Evolutionary conservation across 768 basidiomycete species (phyloP).

Genomic region (Pisolithus marmoratus): DNA sequence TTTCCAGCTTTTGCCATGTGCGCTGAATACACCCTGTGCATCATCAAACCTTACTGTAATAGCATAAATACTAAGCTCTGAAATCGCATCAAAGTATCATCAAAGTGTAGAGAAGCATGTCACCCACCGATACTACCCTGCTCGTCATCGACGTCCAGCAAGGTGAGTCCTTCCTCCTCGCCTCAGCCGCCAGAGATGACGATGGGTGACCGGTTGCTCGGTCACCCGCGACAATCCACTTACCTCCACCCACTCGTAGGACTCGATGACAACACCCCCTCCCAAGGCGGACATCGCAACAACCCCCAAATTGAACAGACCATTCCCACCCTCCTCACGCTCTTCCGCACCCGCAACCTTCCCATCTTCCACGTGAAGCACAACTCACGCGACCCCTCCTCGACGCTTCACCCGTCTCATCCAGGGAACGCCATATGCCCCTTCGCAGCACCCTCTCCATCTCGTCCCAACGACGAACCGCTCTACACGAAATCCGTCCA

Average conservation of each 20-base stretch:
- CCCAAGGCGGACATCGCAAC: slow-evolving; percentile 5
- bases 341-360: slow-evolving; percentile 12
- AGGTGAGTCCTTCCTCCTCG: background rate
- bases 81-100: too few relatives aligned
- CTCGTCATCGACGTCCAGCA: slow-evolving; percentile 18
- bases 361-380: slow-evolving; percentile 20
- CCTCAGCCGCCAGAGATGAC: background rate
- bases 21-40: too few relatives aligned
- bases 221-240: background rate
- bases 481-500: slow-evolving; percentile 20
- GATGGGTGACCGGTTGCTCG: too few relatives aligned
- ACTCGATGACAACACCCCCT: background rate
- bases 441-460: slow-evolving; percentile 8
- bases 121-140: slow-evolving; percentile 1
- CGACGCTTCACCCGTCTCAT: slow-evolving; percentile 8
- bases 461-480: slow-evolving; percentile 5
- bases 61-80: too few relatives aligned
- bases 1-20: too few relatives aligned
- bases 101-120: background rate
- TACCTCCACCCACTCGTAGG: background rate
- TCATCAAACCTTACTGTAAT: too few relatives aligned
- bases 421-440: slow-evolving; percentile 10
- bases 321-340: slow-evolving; percentile 6
- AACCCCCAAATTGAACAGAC: slow-evolving; percentile 3
- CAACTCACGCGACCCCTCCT: slow-evolving; percentile 8